phyloP scores from a whole-genome alignment of 2,329 filamentous ascomycete genomes.

The Fusarium scirpi region DNA sequence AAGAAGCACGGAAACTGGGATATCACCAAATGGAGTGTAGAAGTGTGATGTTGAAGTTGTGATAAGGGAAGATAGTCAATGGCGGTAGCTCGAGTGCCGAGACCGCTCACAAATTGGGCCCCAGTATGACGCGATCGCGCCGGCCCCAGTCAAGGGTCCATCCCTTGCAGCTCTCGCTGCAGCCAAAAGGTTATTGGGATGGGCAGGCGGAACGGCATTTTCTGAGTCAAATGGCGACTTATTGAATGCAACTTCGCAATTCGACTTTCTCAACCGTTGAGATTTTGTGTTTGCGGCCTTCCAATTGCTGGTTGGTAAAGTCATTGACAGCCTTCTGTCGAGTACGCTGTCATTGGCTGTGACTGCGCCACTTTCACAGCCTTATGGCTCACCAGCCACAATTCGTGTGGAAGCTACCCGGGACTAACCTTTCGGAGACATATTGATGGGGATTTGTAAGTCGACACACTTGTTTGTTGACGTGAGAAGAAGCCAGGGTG shows the following conservation, averaged over 20 bases:
- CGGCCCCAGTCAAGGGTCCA: slow-evolving; percentile 16
- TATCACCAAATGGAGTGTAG: background rate
- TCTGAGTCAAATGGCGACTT: slow-evolving; percentile 35
- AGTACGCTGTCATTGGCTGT: background rate
- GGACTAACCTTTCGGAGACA: slow-evolving; percentile 29
- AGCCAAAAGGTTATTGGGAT: too few relatives aligned
- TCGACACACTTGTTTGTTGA: background rate
- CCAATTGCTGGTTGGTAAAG: background rate
- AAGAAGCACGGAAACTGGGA: background rate
- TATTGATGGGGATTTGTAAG: slow-evolving; percentile 21
- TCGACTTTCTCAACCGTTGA: background rate
- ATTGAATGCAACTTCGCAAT: slow-evolving; percentile 28
- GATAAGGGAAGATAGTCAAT: slow-evolving; percentile 23
- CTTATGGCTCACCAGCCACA: slow-evolving; percentile 17
- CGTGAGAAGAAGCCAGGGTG: background rate
- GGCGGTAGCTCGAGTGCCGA: slow-evolving; percentile 31
- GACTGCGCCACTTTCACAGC: slow-evolving; percentile 11
- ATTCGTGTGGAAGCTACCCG: background rate
- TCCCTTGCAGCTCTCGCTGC: background rate
- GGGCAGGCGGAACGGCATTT: too few relatives aligned
- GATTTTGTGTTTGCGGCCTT: background rate
- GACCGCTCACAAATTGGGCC: slow-evolving; percentile 32
- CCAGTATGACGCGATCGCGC: slow-evolving; percentile 42
- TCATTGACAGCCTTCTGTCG: slow-evolving; percentile 6
- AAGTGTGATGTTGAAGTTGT: slow-evolving; percentile 8